Evolutionary conservation across 1,284 basidiomycete genomes (phyloP), one percentile per base, ranked within the genome.

Genomic region (Austropuccinia psidii): DNA sequence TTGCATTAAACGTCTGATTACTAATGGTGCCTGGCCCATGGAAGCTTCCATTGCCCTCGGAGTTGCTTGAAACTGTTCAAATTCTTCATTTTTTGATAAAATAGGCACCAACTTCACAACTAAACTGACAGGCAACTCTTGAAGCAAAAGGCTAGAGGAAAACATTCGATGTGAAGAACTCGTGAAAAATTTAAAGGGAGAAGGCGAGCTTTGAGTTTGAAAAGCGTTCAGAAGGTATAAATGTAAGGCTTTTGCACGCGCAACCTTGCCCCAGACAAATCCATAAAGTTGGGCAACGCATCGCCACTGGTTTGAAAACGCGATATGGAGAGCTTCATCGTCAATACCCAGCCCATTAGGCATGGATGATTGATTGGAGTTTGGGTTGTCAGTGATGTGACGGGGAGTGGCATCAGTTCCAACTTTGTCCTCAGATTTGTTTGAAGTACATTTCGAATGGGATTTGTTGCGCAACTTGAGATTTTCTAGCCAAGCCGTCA

Each of bases 281-380:
- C 89, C 89, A 78, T 88, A 88, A 39, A 85, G 75, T 76, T 91
- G 89, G 6, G 85, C 84, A 19, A 87, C 76, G 0, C 88, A 88
- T 62, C 85, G 85, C 65, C 85, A 84, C 78, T 90, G 70, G 37
- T 57, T 65, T 33, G 47, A 39, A 24, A 73, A 73, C n/a, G 52
- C 60, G 21, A 33, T 52, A 11, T 58, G 49, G 24, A 65, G 52
- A 29, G 50, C 70, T 19, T 73, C 70, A 29, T 73, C 61, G 45
- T 58, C 43, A 9, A 61, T 47, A n/a, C 49, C 45, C 33, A 57
- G 15, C 17, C 27, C 49, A 31, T 50, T 62, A 13, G 69, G 49
- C 15, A 72, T 29, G 17, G 57, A 49, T 21, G 57, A 47, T 39
- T 35, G 47, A 37, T 29, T 41, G 31, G 17, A 13, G 15, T 21